Conservation (phyloP, 2,329 filamentous ascomycete genomes). For the Neopestalotiopsis sp. region DNA sequence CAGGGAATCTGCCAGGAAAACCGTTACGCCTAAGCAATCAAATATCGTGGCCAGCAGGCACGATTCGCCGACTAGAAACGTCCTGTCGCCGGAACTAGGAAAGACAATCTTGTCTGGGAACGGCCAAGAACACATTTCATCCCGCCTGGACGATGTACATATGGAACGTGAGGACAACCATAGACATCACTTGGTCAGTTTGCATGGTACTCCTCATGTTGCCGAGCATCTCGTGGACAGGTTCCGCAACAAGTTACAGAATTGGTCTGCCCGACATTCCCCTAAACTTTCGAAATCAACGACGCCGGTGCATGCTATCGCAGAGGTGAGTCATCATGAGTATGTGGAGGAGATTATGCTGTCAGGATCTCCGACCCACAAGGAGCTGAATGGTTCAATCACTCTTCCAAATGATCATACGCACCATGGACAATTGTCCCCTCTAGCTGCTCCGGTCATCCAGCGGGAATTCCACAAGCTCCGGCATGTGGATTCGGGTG, state of each 20-base stretch:
- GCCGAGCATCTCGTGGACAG: conserved; percentile 37
- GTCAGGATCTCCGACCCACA: conserved; percentile 22
- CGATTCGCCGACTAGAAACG: background rate
- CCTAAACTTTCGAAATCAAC: conserved; percentile 23
- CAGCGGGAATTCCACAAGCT: background rate
- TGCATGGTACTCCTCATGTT: conserved; percentile 41
- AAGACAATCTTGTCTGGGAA: background rate
- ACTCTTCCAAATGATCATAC: background rate
- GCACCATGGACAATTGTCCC: background rate
- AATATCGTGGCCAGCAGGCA: background rate
- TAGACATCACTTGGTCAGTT: conserved; percentile 37
- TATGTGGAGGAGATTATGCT: conserved; percentile 23
- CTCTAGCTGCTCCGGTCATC: background rate
- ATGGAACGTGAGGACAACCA: conserved; percentile 22
- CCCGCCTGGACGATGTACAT: conserved; percentile 15
- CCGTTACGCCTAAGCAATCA: background rate
- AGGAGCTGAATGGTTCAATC: background rate
- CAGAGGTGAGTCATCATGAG: conserved; percentile 23
- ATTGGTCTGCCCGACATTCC: background rate
- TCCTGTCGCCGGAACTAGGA: no score
- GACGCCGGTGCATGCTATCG: conserved; percentile 23
- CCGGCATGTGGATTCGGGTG: conserved; percentile 7
- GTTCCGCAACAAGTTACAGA: background rate
- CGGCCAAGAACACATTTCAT: conserved; percentile 4
- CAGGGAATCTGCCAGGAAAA: conserved; percentile 21